Evolutionary conservation across 1,284 basidiomycete species (phyloP).

Genomic region (Exobasidium cylindrosporum): DNA sequence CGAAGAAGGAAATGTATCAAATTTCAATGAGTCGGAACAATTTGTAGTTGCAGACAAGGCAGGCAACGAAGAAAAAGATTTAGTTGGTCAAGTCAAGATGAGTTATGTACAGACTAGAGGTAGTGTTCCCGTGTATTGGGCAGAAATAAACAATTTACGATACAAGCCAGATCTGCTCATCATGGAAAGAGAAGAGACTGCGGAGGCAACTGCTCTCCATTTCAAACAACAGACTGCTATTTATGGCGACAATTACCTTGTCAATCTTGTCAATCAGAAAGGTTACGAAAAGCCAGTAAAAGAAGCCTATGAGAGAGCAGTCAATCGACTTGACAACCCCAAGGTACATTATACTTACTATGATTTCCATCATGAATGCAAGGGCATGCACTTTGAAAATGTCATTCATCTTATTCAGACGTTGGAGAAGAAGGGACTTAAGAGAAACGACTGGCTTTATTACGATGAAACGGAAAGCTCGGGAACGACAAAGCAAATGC

Average conservation of each 20-base stretch:
- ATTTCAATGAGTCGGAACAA: slow-evolving; percentile 59
- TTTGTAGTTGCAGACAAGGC: slow-evolving; percentile 61
- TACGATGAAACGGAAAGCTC: slow-evolving; percentile 1
- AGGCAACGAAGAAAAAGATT: slow-evolving; percentile 45
- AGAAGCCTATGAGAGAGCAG: slow-evolving; percentile 82
- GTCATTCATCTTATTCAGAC: slow-evolving; percentile 78
- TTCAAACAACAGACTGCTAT: slow-evolving; percentile 69
- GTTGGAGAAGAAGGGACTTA: slow-evolving; percentile 68
- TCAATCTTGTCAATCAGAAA: slow-evolving; percentile 93
- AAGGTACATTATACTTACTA: slow-evolving; percentile 88
- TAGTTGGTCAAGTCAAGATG: slow-evolving; percentile 66
- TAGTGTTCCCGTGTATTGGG: slow-evolving; percentile 92
- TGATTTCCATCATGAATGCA: slow-evolving; percentile 96
- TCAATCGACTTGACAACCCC: slow-evolving; percentile 64
- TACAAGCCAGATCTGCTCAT: slow-evolving; percentile 97
- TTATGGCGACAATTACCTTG: slow-evolving; percentile 78
- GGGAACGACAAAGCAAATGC: slow-evolving; percentile 29
- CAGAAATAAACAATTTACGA: slow-evolving; percentile 89
- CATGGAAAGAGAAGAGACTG: slow-evolving; percentile 82
- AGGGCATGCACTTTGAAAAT: slow-evolving; percentile 89
- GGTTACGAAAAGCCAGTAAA: slow-evolving; percentile 93
- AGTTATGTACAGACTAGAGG: slow-evolving; percentile 81
- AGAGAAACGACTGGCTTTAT: slow-evolving; percentile 65
- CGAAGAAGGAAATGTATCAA: slow-evolving; percentile 60
- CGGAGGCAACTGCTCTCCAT: slow-evolving; percentile 75